Evolutionary conservation across 169 alveolate genomes (phyloP).

Genomic region (Babesia gibsoni): DNA sequence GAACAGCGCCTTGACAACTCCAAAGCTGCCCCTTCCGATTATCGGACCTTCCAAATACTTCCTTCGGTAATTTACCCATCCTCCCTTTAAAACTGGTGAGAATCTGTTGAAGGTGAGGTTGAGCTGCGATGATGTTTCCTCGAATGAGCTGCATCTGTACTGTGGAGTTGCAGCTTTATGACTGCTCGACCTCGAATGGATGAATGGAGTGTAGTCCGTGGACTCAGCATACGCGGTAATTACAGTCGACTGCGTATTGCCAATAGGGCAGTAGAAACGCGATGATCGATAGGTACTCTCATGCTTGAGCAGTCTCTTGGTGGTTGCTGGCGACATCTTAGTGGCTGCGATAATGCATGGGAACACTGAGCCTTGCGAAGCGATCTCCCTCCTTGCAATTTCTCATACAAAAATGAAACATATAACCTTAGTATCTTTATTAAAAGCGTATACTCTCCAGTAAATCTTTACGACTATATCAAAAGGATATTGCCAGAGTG

Average conservation of each 20-base stretch:
- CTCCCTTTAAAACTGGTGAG: slow-evolving; percentile 60
- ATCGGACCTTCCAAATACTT: slow-evolving; percentile 66
- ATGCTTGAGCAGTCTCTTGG: slow-evolving; percentile 14
- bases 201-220: neutral
- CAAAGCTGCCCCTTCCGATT: slow-evolving; percentile 62
- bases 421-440: too few relatives aligned
- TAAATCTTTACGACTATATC: too few relatives aligned
- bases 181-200: neutral
- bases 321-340: neutral
- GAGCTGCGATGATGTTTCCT: slow-evolving; percentile 3
- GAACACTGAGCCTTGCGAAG: too few relatives aligned
- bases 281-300: slow-evolving; percentile 20
- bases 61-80: slow-evolving; percentile 45
- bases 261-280: neutral
- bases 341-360: too few relatives aligned
- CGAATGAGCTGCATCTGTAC: neutral
- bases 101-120: slow-evolving; percentile 38
- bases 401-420: too few relatives aligned
- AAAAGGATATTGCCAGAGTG: too few relatives aligned
- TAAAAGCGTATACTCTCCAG: too few relatives aligned
- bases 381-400: too few relatives aligned
- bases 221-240: slow-evolving; percentile 24
- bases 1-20: slow-evolving; percentile 57
- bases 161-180: neutral
- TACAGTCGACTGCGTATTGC: neutral